Evolutionary conservation across 2,329 filamentous ascomycete species (phyloP).

Genomic region (Aureobasidium sp.): DNA sequence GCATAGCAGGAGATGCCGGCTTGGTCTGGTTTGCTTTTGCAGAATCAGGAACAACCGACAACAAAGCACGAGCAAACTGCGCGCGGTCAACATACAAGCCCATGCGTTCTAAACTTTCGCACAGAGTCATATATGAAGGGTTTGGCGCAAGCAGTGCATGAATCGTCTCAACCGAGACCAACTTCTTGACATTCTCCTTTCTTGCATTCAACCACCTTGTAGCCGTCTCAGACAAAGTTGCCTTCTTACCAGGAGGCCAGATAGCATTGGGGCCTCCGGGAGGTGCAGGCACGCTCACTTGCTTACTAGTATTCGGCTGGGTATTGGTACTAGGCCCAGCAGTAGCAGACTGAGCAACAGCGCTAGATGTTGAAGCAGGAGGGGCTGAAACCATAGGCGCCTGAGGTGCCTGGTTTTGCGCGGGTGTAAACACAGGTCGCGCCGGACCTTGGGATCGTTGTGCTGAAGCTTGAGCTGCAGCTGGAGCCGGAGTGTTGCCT

Average conservation of each 20-base stretch:
- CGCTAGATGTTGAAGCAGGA: not conserved
- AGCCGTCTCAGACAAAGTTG: slow-evolving; percentile 44
- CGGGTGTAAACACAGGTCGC: not conserved
- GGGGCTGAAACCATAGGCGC: not conserved
- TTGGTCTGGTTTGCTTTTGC: slow-evolving; percentile 22
- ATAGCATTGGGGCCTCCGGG: slow-evolving; percentile 1
- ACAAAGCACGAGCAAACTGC: slow-evolving; percentile 46
- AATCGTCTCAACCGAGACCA: slow-evolving; percentile 36
- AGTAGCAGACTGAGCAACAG: not conserved
- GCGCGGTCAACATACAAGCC: slow-evolving; percentile 46
- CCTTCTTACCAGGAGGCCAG: slow-evolving; percentile 48
- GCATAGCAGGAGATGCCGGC: not conserved
- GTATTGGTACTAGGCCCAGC: not conserved
- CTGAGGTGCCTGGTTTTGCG: not conserved
- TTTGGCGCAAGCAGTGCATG: slow-evolving; percentile 45
- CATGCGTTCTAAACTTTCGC: slow-evolving; percentile 45
- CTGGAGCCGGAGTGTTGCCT: not conserved
- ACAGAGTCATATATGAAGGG: slow-evolving; percentile 50
- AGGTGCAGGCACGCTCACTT: not conserved
- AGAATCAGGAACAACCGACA: slow-evolving; percentile 39
- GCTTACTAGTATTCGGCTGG: not conserved
- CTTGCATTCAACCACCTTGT: slow-evolving; percentile 39
- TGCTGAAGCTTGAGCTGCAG: not conserved
- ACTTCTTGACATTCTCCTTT: slow-evolving; percentile 36
- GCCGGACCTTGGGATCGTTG: not conserved